phyloP scores from a whole-genome alignment of 106 monocot species.

The Apostasia ramifera region DNA sequence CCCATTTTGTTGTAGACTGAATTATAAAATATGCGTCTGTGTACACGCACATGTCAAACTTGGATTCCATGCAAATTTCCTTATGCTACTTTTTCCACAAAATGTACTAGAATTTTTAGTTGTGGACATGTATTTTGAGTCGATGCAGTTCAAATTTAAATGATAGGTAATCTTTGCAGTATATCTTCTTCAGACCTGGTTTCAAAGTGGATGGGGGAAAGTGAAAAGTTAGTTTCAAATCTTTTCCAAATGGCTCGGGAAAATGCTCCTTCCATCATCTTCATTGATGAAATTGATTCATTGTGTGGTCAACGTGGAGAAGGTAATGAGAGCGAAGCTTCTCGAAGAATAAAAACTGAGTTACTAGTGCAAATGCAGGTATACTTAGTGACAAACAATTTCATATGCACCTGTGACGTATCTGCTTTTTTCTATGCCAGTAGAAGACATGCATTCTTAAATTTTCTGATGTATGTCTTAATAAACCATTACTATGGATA shows the following conservation, averaged over 20 bases:
- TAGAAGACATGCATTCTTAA: no score
- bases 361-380: slow-evolving; percentile 99
- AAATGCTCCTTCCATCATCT: slow-evolving; percentile 71
- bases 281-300: slow-evolving; percentile 70
- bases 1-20: no score
- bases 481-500: no score
- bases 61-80: no score
- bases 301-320: slow-evolving; percentile 62
- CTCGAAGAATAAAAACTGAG: slow-evolving; percentile 89
- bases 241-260: slow-evolving; percentile 81
- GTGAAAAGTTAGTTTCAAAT: slow-evolving; percentile 88
- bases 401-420: background rate
- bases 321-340: slow-evolving; percentile 92
- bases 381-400: background rate
- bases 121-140: no score
- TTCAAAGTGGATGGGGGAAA: slow-evolving; percentile 98
- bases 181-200: slow-evolving; percentile 96
- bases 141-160: background rate
- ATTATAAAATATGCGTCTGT: no score
- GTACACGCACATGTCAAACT: no score
- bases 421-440: no score
- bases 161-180: slow-evolving; percentile 23
- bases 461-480: no score
- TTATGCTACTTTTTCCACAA: no score
- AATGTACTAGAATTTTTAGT: no score